Base-by-base conservation (phyloP, 176 grass and related monocot species). In the Oryza meyeriana region DNA sequence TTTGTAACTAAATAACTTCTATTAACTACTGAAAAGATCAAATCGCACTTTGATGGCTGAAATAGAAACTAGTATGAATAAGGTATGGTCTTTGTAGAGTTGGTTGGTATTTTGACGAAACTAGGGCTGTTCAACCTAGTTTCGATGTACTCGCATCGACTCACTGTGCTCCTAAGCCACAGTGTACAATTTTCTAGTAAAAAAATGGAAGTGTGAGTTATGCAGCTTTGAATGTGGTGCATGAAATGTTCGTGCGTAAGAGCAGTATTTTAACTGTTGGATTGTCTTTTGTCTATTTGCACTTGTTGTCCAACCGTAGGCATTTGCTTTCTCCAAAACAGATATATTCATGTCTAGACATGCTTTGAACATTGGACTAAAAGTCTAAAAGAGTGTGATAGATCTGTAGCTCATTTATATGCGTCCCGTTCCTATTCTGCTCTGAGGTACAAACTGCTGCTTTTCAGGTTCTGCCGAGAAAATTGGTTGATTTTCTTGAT, bases 401-500 rank as follows among this genome's bases (percentile, higher is more conserved):
- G 4, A 66, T 83, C 7, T 74, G 30, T 75, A 70, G 24, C 31
- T 85, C 10, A 80, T 84, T 57, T 39, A 36, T 59, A 30, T 82
- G 16, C 74, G 18, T 81, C 38, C 27, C 20, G 62, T 45, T 61
- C 39, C 20, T 82, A 29, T 36, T 74, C 8, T 64, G 40, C 64
- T 75, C 30, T 83, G 48, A 83, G 2, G 4, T 66, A 74, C 72
- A 86, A 75, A 27, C 34, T 44, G 52, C 55, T 79, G 25, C 66
- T 89, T 82, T 93, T 69, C 87, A 98, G 96, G 89, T 98, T 82
- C 77, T 98, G 61, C 96, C 96, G 27, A 88, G 35, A 69, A 98
- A 91, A 87, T 85, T 98, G 96, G 40, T 90, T 52, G 96, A 93
- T 86, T 91, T 98, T 66, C 73, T 98, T 84, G 96, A 98, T 82